Conservation (phyloP, 2,329 filamentous ascomycete species). For the Ophiocordyceps polyrhachis-furcata region DNA sequence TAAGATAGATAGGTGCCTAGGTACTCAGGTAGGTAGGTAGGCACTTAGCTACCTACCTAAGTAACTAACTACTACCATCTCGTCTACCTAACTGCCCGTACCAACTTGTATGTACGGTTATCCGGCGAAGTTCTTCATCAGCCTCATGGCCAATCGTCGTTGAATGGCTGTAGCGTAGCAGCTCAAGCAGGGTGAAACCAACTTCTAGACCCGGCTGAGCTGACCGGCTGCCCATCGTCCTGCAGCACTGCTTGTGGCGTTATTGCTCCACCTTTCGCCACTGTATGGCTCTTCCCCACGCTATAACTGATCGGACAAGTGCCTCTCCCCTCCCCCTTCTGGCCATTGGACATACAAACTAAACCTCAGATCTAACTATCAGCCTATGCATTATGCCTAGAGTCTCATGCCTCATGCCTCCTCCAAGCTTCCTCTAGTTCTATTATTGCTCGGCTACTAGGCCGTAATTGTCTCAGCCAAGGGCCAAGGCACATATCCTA, state of each 20-base stretch:
- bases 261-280: neutral
- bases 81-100: too few relatives aligned
- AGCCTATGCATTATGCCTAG: neutral
- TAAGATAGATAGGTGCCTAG: too few relatives aligned
- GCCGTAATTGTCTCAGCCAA: neutral
- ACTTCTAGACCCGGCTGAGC: neutral
- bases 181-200: neutral
- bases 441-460: neutral
- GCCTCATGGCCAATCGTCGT: too few relatives aligned
- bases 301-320: neutral
- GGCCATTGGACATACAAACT: neutral
- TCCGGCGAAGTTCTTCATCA: too few relatives aligned
- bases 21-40: too few relatives aligned
- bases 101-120: too few relatives aligned
- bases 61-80: neutral
- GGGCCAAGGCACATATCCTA: slow-evolving; percentile 3
- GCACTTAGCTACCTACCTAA: neutral
- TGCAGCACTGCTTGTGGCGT: neutral
- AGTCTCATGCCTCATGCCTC: neutral
- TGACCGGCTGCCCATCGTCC: neutral
- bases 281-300: neutral
- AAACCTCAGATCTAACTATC: neutral
- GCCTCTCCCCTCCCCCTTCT: neutral
- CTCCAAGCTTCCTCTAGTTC: neutral
- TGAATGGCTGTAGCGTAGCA: neutral